Evolutionary conservation across 1,284 basidiomycete species (phyloP), one percentile per base, ranked within the genome.

Genomic region (Apiotrichum sp.): DNA sequence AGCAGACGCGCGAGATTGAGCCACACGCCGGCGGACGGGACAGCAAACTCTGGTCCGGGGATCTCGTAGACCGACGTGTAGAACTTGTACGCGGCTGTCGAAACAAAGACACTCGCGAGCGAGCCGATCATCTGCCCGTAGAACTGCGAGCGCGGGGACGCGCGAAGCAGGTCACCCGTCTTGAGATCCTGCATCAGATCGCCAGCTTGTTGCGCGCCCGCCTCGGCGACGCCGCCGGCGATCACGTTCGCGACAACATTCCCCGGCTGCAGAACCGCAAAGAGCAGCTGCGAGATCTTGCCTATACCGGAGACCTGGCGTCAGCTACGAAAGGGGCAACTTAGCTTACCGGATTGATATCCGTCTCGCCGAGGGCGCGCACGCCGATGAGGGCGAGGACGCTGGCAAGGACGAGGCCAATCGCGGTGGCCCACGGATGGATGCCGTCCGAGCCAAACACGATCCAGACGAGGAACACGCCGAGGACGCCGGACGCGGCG

Each of bases 111-210:
- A 22, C 89, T 92, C 5, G 93, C 80, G 0, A 85, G 81, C 9
- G 88, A 91, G 33, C 92, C 92, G 57, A 95, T 86, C 56, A 96
- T 78, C 73, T 96, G 90, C 9, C 87, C 87, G 66, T 84, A 91
- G 71, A 93, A 93, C 66, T 92, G 89, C 3, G 87, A 87, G 67
- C 89, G 80, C 31, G 89, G 89, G 8, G 89, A 91, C 5, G 89
- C 92, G 59, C 83, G 84, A 51, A 93, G 82, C 22, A 97, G 80
- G 70, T 93, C 87, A 0, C 95, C 95, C 1, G 93, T 97, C 78
- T 98, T 98, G 63, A 97, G 80, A 74, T 98, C 95, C 78, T 98
- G 93, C 93, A 98, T 97, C 16, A 98, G 83, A 73, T 98, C 93
- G 14, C 93, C 95, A 7, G 93, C 92, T 85, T 96, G 92, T 77